Evolutionary conservation across 768 basidiomycete species (phyloP).

Genomic region (Rhodotorula sphaerocarpa): DNA sequence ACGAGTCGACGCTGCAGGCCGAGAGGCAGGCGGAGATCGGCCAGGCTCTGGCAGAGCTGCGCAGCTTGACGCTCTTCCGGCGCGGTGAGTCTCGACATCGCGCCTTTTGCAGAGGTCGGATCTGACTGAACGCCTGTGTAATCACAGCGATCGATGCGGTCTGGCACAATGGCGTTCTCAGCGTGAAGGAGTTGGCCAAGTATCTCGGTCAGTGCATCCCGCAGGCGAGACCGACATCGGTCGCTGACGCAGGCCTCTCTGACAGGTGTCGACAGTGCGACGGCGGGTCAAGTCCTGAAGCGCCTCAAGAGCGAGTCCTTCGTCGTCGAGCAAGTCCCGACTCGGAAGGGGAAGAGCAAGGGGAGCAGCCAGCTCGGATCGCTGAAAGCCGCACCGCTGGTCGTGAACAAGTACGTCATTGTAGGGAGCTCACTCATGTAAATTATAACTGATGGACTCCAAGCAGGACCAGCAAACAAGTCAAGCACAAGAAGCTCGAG

Average conservation of each 20-base stretch:
- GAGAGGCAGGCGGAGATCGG: constrained; percentile 16
- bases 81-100: constrained; percentile 12
- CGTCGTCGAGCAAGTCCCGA: constrained; percentile 5
- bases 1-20: background rate
- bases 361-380: background rate
- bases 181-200: constrained; percentile 3
- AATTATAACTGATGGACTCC: background rate
- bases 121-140: too few species aligned
- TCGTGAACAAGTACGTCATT: constrained; percentile 21
- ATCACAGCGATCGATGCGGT: constrained; percentile 7
- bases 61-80: constrained; percentile 23
- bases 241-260: background rate
- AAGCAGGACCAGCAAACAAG: constrained; percentile 7
- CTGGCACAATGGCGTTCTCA: constrained; percentile 11
- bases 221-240: too few species aligned
- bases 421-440: too few species aligned
- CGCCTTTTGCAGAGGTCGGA: too few species aligned
- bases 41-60: constrained; percentile 18
- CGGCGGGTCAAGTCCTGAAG: constrained; percentile 22
- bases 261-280: constrained; percentile 14
- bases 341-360: background rate
- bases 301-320: constrained; percentile 22
- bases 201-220: constrained; percentile 24
- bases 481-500: constrained; percentile 12
- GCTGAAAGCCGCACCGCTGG: background rate